Evolutionary conservation across 2,329 filamentous ascomycete species (phyloP).

Genomic region (Cercospora zeae-maydis): DNA sequence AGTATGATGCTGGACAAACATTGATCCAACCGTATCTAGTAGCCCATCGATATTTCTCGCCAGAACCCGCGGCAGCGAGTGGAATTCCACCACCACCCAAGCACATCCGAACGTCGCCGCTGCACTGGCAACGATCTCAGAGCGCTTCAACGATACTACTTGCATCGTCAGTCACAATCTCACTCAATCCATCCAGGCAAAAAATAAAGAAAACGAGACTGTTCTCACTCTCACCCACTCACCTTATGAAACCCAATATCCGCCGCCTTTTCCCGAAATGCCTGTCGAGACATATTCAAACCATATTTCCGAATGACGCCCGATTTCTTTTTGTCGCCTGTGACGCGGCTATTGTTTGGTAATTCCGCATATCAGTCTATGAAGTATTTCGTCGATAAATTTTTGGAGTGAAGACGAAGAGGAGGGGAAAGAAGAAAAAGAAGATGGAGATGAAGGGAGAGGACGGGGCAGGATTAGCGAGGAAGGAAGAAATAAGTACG

Average conservation of each 20-base stretch:
- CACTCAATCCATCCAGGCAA: no score
- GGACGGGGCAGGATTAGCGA: neutral
- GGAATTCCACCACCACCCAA: no score
- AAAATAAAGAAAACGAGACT: no score
- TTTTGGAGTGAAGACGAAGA: no score
- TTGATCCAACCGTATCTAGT: no score
- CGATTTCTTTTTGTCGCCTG: conserved; percentile 30
- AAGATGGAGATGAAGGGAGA: no score
- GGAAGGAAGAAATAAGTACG: neutral
- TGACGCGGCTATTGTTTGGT: conserved; percentile 23
- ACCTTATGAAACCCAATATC: conserved; percentile 32
- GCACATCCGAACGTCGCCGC: no score
- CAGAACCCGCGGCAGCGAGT: no score
- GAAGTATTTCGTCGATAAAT: neutral
- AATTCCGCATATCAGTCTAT: neutral
- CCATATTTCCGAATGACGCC: conserved; percentile 31
- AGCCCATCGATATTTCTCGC: neutral
- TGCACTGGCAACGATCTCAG: no score
- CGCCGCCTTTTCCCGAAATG: conserved; percentile 31
- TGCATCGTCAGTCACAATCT: no score
- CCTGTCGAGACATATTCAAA: conserved; percentile 31
- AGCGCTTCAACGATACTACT: no score
- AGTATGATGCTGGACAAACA: no score
- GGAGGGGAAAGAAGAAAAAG: neutral
- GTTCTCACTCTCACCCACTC: neutral